Conservation (phyloP, 2,329 filamentous ascomycete genomes). For the Pseudocercospora vitis region DNA sequence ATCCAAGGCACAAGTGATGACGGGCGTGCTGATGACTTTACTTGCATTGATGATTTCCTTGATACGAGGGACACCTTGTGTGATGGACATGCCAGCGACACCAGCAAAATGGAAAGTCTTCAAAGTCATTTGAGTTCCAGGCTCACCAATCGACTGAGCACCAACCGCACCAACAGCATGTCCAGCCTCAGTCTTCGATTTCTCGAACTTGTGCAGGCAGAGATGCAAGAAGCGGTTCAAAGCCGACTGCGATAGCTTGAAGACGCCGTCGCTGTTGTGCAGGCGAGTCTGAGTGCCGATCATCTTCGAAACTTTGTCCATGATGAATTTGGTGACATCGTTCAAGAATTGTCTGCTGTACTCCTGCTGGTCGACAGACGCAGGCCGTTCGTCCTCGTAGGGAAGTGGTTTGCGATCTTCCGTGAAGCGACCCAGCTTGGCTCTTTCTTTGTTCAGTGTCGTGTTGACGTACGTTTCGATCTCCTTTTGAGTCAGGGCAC, state of each 20-base stretch:
- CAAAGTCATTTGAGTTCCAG: constrained; percentile 97
- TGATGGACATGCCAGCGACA: constrained; percentile 99
- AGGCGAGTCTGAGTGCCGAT: constrained; percentile 30
- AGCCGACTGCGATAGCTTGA: constrained; percentile 73
- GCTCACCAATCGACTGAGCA: constrained; percentile 96
- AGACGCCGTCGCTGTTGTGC: constrained; percentile 58
- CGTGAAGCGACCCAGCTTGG: constrained; percentile 52
- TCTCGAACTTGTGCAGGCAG: constrained; percentile 86
- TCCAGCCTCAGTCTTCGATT: constrained; percentile 87
- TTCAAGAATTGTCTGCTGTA: constrained; percentile 79
- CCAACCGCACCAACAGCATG: constrained; percentile 95
- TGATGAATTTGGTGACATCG: constrained; percentile 72
- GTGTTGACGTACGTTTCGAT: constrained; percentile 68
- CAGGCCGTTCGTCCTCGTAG: constrained; percentile 70
- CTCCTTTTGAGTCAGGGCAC: constrained; percentile 70
- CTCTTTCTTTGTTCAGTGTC: constrained; percentile 67
- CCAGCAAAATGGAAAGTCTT: constrained; percentile 99
- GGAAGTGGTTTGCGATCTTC: constrained; percentile 48
- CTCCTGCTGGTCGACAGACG: constrained; percentile 63
- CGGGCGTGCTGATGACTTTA: constrained; percentile 87
- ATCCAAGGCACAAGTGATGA: constrained; percentile 82
- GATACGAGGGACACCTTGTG: constrained; percentile 97
- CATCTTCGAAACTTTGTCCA: constrained; percentile 33
- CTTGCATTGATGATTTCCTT: constrained; percentile 99
- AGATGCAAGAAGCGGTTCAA: constrained; percentile 74